Conservation (phyloP, 345 rosid species). For the Linum usitatissimum region DNA sequence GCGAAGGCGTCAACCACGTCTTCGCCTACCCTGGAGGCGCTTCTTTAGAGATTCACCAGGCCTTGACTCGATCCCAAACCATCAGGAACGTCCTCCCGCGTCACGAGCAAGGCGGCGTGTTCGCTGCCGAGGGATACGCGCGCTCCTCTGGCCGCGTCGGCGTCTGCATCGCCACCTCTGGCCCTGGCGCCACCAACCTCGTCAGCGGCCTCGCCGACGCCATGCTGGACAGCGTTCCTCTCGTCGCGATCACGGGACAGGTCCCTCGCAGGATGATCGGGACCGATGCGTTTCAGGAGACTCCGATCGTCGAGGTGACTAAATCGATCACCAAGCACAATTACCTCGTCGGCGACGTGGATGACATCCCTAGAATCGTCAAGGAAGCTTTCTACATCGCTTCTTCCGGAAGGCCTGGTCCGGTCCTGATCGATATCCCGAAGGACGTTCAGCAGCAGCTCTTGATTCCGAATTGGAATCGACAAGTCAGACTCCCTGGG, state of each 20-base stretch:
- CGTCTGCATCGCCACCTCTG: conserved; percentile 90
- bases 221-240: conserved; percentile 73
- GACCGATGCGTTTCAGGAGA: conserved; percentile 88
- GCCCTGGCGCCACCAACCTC: conserved; percentile 87
- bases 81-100: conserved; percentile 88
- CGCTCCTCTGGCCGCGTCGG: conserved; percentile 77
- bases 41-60: conserved; percentile 96
- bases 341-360: conserved; percentile 73
- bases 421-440: conserved; percentile 78
- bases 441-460: conserved; percentile 92
- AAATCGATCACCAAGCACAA: conserved; percentile 83
- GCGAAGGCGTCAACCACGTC: conserved; percentile 66
- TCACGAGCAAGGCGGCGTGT: conserved; percentile 93
- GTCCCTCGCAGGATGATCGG: conserved; percentile 94
- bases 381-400: conserved; percentile 80
- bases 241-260: conserved; percentile 83
- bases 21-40: conserved; percentile 97
- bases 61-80: conserved; percentile 59
- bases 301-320: conserved; percentile 86
- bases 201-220: conserved; percentile 92
- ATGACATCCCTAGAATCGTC: conserved; percentile 77
- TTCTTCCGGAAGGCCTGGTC: conserved; percentile 80
- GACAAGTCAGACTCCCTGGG: conserved; percentile 47
- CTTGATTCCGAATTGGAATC: conserved; percentile 67
- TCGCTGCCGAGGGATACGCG: conserved; percentile 93